Conservation (phyloP, 768 basidiomycete genomes). For the Tricholoma bakamatsutake region DNA sequence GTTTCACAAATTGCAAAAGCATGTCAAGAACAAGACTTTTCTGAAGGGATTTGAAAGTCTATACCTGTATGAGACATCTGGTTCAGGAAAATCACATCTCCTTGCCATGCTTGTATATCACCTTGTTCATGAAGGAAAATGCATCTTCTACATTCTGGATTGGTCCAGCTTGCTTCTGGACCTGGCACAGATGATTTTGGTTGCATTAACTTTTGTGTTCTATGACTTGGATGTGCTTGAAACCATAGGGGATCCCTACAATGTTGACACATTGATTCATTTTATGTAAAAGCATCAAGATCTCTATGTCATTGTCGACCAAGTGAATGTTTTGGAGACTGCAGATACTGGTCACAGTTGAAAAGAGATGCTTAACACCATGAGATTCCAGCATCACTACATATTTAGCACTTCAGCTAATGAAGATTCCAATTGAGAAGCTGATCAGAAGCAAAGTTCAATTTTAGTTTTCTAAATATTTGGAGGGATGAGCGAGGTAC, state of each 20-base stretch:
- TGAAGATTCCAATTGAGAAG: constrained; percentile 8
- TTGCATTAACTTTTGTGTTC: constrained; percentile 8
- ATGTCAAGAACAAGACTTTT: constrained; percentile 3
- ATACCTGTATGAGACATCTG: constrained; percentile 11
- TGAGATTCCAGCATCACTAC: constrained; percentile 4
- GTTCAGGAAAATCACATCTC: constrained; percentile 14
- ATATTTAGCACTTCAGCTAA: constrained; percentile 14
- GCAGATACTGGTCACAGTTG: not conserved
- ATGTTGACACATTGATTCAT: constrained; percentile 6
- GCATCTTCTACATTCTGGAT: constrained; percentile 12
- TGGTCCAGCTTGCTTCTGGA: constrained; percentile 6
- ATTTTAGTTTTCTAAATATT: constrained; percentile 6
- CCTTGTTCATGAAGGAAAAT: constrained; percentile 11
- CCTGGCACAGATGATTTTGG: not conserved
- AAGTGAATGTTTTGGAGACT: constrained; percentile 9
- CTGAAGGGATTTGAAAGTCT: constrained; percentile 1
- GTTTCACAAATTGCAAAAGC: constrained; percentile 6
- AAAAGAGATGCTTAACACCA: not conserved
- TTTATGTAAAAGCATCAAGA: constrained; percentile 3
- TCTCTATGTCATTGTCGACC: constrained; percentile 12
- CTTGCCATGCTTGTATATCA: constrained; percentile 11
- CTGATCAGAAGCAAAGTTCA: constrained; percentile 10
- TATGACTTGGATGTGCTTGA: constrained; percentile 4
- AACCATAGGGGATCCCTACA: constrained; percentile 3
- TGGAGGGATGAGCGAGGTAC: constrained; percentile 11